Evolutionary conservation across 371 early-diverging fungal species (phyloP), one percentile per base, ranked within the genome.

Genomic region (Amoeboaphelidium occidentale): DNA sequence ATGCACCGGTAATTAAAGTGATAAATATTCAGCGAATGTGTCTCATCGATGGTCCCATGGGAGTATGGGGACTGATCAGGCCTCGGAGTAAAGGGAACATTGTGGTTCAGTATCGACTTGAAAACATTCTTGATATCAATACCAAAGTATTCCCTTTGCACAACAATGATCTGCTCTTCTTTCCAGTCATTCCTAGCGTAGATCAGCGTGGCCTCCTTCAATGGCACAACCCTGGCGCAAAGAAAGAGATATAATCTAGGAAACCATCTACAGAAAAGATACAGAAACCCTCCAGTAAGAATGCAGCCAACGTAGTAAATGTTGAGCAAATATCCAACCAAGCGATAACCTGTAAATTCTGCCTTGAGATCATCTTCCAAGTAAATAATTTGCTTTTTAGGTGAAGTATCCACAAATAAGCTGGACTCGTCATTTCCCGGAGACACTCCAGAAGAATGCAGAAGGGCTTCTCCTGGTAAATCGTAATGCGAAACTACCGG

Each of bases 201-300:
- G 2, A 85, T 65, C 58, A 71, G 69, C 27, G 71, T 68, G 2
- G 89, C 88, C 14, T 70, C 63, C 42, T 64, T 64, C 45, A 90
- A 62, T 6, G 64, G 58, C 28, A 70, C 77, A 3, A 53, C 58
- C 2, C 48, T 46, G 23, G 78, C 79, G 0, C 74, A 73, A 64
- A 75, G 74, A 17, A 59, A 51, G 27, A 86, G 61, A 64, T 77
- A 78, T 61, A 76, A 65, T 24, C 57, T 58, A 22, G 88, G 84
- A 50, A 86, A 61, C 92, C 92, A 91, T 39, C 85, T 73, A 51
- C 74, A 77, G 2, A 84, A 42, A 12, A 91, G 63, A 56, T 74
- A 79, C 1, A 78, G 53, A 14, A 81, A 39, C 1, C 92, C 92
- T 2, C 65, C 59, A 0, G 83, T 70, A 27, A 78, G 46, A 39